Base-by-base conservation (phyloP, 768 basidiomycete genomes). In the Rhizopogon sp. region DNA sequence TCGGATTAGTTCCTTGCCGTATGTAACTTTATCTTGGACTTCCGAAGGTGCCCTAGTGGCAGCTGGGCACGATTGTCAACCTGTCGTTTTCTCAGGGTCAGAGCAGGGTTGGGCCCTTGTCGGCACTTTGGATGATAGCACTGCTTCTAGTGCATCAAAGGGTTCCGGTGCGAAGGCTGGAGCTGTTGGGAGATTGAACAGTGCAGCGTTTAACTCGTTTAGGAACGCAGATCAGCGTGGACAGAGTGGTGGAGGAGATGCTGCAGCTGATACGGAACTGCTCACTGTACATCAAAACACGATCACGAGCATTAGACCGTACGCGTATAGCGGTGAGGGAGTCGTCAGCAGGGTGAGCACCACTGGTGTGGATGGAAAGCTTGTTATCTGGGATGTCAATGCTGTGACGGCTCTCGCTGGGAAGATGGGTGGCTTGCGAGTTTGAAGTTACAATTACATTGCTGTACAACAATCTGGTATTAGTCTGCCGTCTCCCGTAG, bases 41-140 rank as follows among this genome's bases (percentile, higher is more conserved):
- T 79, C 84, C 22, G 94, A 97, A 68, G 80, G 86, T 55, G 73
- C 83, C 8, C 70, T 99, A 59, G 78, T 99, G 42, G 94, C 93
- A 1, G 97, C 94, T 0, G 97, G 97, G 0, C 96, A 99, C 72
- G 97, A 98, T 68, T 99, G 97, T 74, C 94, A 95, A 66, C 97
- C 97, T 1, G 73, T 93, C 22, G 81, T 97, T 29, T 95, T 93
- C 72, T 76, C 81, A 2, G 94, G 93, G 8, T 79, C 78, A 40
- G 77, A 80, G 47, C 73, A 69, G 28, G 93, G 93, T 1, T 99
- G 97, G 97, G 76, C 82, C 44, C 74, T 82, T 43, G 74, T 81
- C 39, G 88, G 90, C 11, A 91, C 88, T 55, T 79, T 99, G 60
- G 97, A 98, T 65, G 91, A 96, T 62, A 76, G 84, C n/a, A 79